phyloP scores from a whole-genome alignment of 208 protist species.

The Acanthamoeba quina region DNA sequence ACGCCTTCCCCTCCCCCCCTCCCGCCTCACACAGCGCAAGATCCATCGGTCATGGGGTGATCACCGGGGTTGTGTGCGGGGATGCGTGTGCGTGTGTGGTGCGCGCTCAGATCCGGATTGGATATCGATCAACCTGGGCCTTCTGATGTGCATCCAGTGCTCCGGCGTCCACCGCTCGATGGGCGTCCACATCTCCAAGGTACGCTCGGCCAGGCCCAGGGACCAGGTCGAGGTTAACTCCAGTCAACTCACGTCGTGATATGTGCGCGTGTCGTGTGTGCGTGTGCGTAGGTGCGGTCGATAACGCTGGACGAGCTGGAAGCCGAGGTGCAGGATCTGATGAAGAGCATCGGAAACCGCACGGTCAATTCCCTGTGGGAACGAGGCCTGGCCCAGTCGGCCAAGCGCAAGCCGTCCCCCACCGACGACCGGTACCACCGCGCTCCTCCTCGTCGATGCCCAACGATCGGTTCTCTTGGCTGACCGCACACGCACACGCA shows the following conservation, averaged over 20 bases:
- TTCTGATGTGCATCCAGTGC: conserved; percentile 89
- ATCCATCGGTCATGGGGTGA: not conserved
- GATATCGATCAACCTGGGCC: conserved; percentile 87
- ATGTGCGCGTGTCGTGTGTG: not conserved
- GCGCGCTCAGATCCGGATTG: conserved; percentile 79
- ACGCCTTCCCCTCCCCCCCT: not conserved
- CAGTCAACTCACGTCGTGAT: not conserved
- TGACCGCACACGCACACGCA: no score
- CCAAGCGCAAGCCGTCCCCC: conserved; percentile 11
- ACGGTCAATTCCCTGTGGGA: conserved; percentile 46
- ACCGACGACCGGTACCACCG: conserved; percentile 51
- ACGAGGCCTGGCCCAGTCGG: not conserved
- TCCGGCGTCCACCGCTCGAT: conserved; percentile 85
- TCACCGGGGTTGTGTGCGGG: no score
- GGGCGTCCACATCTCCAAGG: conserved; percentile 86
- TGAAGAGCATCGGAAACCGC: conserved; percentile 43
- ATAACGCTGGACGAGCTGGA: conserved; percentile 34
- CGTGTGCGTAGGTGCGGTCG: not conserved
- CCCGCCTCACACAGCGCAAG: not conserved
- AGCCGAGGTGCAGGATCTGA: conserved; percentile 42
- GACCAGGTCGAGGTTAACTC: conserved; percentile 54
- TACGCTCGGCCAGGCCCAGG: conserved; percentile 79
- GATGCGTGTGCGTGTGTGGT: no score
- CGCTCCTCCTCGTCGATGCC: not conserved
- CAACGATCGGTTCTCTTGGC: no score